phyloP scores from a whole-genome alignment of 1,284 basidiomycete genomes.

The Sporisorium scitamineum region DNA sequence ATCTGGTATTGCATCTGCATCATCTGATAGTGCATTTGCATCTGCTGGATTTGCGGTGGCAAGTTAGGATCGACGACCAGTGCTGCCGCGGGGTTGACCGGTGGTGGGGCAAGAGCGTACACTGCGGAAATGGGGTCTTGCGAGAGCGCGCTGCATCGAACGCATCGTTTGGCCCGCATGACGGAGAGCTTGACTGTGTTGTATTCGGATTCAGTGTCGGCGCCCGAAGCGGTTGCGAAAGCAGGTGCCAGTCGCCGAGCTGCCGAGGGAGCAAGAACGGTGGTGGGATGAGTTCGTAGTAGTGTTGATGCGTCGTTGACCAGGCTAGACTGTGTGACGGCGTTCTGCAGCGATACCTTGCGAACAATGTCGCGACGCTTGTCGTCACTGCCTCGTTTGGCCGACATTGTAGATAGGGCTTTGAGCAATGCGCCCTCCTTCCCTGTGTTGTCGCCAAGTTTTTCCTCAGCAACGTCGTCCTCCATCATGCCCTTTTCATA shows the following conservation, averaged over 20 bases:
- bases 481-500: conserved; percentile 20
- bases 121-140: conserved; percentile 31
- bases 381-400: conserved; percentile 22
- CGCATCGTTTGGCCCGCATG: conserved; percentile 41
- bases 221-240: neutral
- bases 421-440: conserved; percentile 7
- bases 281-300: conserved; percentile 4
- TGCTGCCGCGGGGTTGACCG: neutral
- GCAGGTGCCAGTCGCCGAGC: neutral
- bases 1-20: conserved; percentile 19
- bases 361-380: conserved; percentile 24
- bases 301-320: conserved; percentile 22
- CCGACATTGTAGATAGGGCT: conserved; percentile 30
- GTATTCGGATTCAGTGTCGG: neutral
- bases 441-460: neutral
- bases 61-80: conserved; percentile 23
- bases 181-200: conserved; percentile 5
- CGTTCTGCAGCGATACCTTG: conserved; percentile 30
- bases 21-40: conserved; percentile 34
- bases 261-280: neutral
- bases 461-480: neutral
- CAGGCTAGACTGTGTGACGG: conserved; percentile 30
- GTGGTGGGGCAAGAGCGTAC: conserved; percentile 4
- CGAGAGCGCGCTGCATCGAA: conserved; percentile 34
- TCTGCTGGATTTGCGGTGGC: conserved; percentile 32